Evolutionary conservation across 2,329 filamentous ascomycete genomes (phyloP).

Genomic region (Botrytis porri): DNA sequence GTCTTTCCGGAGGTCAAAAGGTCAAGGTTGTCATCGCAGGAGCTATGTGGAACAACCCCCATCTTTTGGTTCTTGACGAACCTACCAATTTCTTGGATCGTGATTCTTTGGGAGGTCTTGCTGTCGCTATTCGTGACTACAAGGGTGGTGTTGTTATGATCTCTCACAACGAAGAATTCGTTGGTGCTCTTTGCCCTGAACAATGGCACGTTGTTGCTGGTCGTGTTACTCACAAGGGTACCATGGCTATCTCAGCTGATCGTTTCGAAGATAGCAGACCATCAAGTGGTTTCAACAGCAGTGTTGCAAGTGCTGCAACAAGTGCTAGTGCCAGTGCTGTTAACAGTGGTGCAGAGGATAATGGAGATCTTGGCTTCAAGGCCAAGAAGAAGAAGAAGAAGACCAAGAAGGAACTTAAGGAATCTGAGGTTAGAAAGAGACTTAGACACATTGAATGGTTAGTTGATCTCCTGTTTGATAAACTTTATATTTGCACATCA

Average conservation of each 20-base stretch:
- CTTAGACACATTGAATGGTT: conserved; percentile 79
- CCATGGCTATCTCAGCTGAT: conserved; percentile 68
- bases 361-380: conserved; percentile 80
- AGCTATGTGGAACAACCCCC: conserved; percentile 98
- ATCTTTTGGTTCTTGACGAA: conserved; percentile 95
- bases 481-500: conserved; percentile 45
- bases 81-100: conserved; percentile 99
- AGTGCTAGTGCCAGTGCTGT: conserved; percentile 60
- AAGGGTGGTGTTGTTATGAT: conserved; percentile 99
- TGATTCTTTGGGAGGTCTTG: conserved; percentile 91
- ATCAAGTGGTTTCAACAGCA: conserved; percentile 58
- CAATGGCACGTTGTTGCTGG: conserved; percentile 94
- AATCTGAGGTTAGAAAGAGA: conserved; percentile 80
- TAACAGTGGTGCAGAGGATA: conserved; percentile 82
- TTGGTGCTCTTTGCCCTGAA: conserved; percentile 90
- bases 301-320: conserved; percentile 52
- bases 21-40: conserved; percentile 97
- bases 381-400: conserved; percentile 97
- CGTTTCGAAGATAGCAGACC: conserved; percentile 83
- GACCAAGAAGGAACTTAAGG: conserved; percentile 95
- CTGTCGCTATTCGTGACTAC: conserved; percentile 97
- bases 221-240: conserved; percentile 79
- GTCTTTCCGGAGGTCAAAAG: conserved; percentile 94
- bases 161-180: conserved; percentile 98
- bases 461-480: conserved; percentile 46